Evolutionary conservation across 2,329 filamentous ascomycete species (phyloP).

Genomic region (Diaporthe amygdali): DNA sequence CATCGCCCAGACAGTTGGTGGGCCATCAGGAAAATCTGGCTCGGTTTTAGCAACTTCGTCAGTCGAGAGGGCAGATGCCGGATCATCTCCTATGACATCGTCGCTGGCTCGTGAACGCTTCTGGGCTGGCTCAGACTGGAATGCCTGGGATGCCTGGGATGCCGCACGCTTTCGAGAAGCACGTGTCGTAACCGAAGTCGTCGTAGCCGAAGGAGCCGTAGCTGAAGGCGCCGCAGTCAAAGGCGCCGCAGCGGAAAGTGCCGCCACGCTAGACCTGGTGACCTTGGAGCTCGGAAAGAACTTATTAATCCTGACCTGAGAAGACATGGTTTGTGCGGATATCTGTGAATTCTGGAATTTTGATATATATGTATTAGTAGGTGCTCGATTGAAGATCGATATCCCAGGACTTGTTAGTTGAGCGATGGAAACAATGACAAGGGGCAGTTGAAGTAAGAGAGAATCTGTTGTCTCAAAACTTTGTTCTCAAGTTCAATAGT

Average conservation of each 20-base stretch:
- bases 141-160: not conserved
- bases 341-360: not conserved
- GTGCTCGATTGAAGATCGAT: not conserved
- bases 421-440: not conserved
- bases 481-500: not conserved
- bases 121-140: not conserved
- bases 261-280: not conserved
- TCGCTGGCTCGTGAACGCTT: not conserved
- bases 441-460: not conserved
- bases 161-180: not conserved
- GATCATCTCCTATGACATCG: not conserved
- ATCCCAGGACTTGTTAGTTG: not conserved
- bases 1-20: constrained; percentile 61
- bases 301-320: not conserved
- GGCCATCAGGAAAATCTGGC: not conserved
- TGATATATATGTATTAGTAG: not conserved
- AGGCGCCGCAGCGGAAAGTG: not conserved
- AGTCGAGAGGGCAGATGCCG: not conserved
- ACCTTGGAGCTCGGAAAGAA: not conserved
- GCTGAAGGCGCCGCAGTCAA: not conserved
- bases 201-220: not conserved
- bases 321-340: not conserved
- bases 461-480: not conserved
- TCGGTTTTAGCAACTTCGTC: not conserved
- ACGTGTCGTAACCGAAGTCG: not conserved